Evolutionary conservation across 306 rosid species (phyloP), one percentile per base, ranked within the genome.

Genomic region (Cyamopsis tetragonoloba): DNA sequence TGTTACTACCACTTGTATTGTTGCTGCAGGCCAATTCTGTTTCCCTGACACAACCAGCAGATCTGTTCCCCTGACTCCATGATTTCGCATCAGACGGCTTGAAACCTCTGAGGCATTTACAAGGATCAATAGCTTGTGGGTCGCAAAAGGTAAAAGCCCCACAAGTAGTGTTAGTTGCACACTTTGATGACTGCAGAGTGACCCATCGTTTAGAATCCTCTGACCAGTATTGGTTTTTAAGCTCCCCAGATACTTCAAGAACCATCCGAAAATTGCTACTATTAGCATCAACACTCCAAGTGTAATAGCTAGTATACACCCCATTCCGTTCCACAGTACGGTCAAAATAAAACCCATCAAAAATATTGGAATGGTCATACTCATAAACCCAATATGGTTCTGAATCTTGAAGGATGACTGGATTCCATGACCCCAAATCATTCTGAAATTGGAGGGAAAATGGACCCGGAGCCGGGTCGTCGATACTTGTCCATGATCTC

Each of bases 181-280:
- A 70, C 62, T 44, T 54, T 1, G 55, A 62, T 26, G 62, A 70
- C 13, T 24, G 22, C 1, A 8, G 0, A 34, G 66, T 17, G 44
- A 62, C n/a, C 72, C 72, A 77, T n/a, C 8, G 1, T 2, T 2
- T 62, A 3, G 1, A 1, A 5, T 70, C n/a, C 1, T 53, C 17
- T 0, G 62, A 77, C 77, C 68, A 70, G 6, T 1, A 0, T 7
- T 42, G 46, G n/a, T 17, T 15, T 11, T 44, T 44, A 27, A 70
- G 72, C 50, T 70, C 77, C 15, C 81, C 77, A n/a, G 77, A 43
- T 7, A 44, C 72, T 70, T 62, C 56, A 7, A 77, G 60, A 8
- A 70, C 68, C 46, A 77, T 0, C 1, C 30, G 41, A 70, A 47
- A 32, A 5, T 49, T 6, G 51, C 19, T 12, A 19, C n/a, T n/a